Evolutionary conservation across 2,329 filamentous ascomycete genomes (phyloP).

Genomic region (Xylaria sp.): DNA sequence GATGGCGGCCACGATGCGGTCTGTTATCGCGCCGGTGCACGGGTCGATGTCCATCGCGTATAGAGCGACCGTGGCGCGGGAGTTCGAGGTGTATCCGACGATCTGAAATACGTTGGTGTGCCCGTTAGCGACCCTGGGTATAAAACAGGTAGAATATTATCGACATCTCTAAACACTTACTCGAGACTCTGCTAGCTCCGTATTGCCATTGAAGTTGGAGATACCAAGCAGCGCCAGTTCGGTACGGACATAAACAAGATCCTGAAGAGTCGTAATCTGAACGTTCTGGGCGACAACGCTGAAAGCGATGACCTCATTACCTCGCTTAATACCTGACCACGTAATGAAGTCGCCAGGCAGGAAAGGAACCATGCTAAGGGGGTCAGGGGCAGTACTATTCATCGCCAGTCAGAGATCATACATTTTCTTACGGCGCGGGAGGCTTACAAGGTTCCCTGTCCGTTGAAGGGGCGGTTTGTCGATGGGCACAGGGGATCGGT

Average conservation of each 20-base stretch:
- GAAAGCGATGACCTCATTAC: constrained; percentile 50
- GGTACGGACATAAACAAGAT: constrained; percentile 51
- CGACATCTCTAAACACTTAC: constrained; percentile 37
- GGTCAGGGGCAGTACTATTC: constrained; percentile 49
- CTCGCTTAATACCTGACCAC: constrained; percentile 49
- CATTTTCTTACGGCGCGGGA: background rate
- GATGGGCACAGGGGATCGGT: constrained; percentile 51
- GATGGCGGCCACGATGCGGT: constrained; percentile 50
- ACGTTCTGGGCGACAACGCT: constrained; percentile 53
- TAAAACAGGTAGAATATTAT: background rate
- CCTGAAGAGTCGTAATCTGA: constrained; percentile 49
- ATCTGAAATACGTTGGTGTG: constrained; percentile 38
- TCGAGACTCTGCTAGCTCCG: constrained; percentile 51
- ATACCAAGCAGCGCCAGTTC: constrained; percentile 52
- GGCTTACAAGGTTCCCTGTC: constrained; percentile 50
- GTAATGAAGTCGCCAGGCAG: constrained; percentile 52
- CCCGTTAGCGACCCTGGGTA: constrained; percentile 7
- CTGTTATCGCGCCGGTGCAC: constrained; percentile 50
- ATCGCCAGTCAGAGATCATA: background rate
- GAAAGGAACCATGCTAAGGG: constrained; percentile 52
- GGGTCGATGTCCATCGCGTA: constrained; percentile 53
- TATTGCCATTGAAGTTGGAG: constrained; percentile 50
- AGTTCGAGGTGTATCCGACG: constrained; percentile 51
- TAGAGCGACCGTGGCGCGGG: constrained; percentile 48
- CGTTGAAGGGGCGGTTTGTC: constrained; percentile 49